Evolutionary conservation across 768 basidiomycete genomes (phyloP).

Genomic region (Leccinum longicurvipes): DNA sequence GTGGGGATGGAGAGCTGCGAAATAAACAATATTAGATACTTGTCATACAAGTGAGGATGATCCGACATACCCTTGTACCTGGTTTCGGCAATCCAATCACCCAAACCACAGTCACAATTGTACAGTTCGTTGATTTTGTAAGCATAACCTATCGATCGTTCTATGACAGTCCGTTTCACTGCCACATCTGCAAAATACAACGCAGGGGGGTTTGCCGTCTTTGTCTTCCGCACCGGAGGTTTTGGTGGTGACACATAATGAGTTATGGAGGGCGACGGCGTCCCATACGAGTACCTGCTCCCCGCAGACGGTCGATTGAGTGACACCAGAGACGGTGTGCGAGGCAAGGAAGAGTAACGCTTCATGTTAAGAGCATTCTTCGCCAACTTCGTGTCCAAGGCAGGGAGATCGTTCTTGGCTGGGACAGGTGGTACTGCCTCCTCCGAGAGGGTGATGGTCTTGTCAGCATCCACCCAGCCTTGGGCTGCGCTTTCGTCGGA

Average conservation of each 20-base stretch:
- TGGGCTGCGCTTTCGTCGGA: constrained; percentile 20
- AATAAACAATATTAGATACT: constrained; percentile 2
- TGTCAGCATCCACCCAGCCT: constrained; percentile 18
- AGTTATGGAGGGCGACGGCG: constrained; percentile 33
- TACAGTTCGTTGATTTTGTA: constrained; percentile 81
- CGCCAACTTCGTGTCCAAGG: constrained; percentile 21
- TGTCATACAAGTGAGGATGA: not conserved
- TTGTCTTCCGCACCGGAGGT: constrained; percentile 30
- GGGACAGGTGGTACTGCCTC: constrained; percentile 30
- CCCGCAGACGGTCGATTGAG: constrained; percentile 21
- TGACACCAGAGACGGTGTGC: constrained; percentile 61
- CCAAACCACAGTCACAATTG: constrained; percentile 69
- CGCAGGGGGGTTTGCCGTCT: constrained; percentile 53
- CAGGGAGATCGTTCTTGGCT: constrained; percentile 22
- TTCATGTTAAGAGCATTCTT: constrained; percentile 35
- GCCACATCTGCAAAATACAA: constrained; percentile 69
- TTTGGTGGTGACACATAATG: constrained; percentile 24
- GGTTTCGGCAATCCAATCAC: constrained; percentile 67
- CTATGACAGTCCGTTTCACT: constrained; percentile 50
- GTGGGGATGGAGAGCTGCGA: constrained; percentile 19
- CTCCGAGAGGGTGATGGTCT: constrained; percentile 12
- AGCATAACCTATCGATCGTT: constrained; percentile 72
- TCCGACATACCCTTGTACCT: constrained; percentile 48
- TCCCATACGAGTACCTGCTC: constrained; percentile 24
- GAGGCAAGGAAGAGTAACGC: constrained; percentile 56